Base-by-base conservation (phyloP, 768 basidiomycete genomes). In the Austroboletus eburneus region DNA sequence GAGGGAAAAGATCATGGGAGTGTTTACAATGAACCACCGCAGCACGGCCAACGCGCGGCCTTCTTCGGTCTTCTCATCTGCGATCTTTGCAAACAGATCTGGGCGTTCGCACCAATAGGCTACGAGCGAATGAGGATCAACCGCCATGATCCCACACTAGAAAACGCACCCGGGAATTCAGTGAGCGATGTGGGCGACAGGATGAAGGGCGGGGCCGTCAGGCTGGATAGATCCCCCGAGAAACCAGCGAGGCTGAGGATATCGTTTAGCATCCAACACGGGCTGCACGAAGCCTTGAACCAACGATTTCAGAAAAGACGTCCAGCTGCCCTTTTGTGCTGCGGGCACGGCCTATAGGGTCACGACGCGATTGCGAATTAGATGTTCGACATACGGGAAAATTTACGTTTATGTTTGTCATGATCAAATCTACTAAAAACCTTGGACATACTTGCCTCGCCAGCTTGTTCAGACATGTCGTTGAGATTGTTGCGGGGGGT, bases 61-160 rank as follows among this genome's bases (percentile, higher is more conserved):
- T 64, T 93, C 85, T 24, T 82, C 78, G 12, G 78, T 80, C 61
- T 73, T 75, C 5, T 83, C 91, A 55, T 85, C 82, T 17, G 85
- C 80, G 62, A 97, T 97, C 18, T 80, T 81, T 4, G 92, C 81
- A 60, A 99, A 97, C 44, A 92, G 72, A 44, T 84, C 84, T 22
- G 92, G 92, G 42, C 89, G 87, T 65, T 98, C 95, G 61, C 92
- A 91, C 95, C 95, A 98, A 68, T 98, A 96, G 0, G 93, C 93
- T 90, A 52, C 20, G 34, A 21, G 40, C 16, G 33, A 17, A 43
- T 64, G 14, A 49, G 49, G 20, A 10, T 29, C 49, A 5, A 36
- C 2, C 16, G 27, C n/a, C 23, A 8, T 13, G 35, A 37, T 32
- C 12, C 16, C 5, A 33, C 4, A 41, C 33, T 45, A 46, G 30